phyloP scores from a whole-genome alignment of 2,329 filamentous ascomycete species.

The Fusarium beomiforme region DNA sequence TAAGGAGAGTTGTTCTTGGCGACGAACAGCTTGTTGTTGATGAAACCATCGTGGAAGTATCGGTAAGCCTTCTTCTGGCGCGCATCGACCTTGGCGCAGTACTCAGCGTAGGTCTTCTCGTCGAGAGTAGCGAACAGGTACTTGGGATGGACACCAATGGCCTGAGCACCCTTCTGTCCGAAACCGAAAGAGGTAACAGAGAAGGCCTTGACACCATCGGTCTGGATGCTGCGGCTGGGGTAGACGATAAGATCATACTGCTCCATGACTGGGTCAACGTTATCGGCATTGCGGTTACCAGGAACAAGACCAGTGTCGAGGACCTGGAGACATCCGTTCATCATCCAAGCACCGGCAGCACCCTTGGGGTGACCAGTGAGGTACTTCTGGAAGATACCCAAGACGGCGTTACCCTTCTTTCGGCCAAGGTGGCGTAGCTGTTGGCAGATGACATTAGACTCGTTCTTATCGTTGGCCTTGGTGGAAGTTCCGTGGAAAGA shows the following conservation, averaged over 20 bases:
- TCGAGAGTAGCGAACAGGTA: constrained; percentile 97
- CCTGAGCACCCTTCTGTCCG: constrained; percentile 98
- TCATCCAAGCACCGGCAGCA: constrained; percentile 99
- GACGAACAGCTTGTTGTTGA: constrained; percentile 98
- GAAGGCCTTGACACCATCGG: constrained; percentile 98
- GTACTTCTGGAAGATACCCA: constrained; percentile 99
- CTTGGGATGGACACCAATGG: constrained; percentile 94
- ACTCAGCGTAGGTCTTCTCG: constrained; percentile 80
- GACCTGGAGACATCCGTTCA: constrained; percentile 97
- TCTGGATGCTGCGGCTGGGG: constrained; percentile 94
- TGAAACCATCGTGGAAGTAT: constrained; percentile 97
- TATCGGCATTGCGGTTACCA: constrained; percentile 97
- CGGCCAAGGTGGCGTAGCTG: constrained; percentile 95
- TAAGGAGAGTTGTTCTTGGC: constrained; percentile 94
- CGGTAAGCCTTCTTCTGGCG: constrained; percentile 99
- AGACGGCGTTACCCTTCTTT: constrained; percentile 93
- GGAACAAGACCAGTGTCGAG: constrained; percentile 94
- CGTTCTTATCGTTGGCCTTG: constrained; percentile 99
- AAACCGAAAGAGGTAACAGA: constrained; percentile 99
- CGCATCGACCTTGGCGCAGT: constrained; percentile 88
- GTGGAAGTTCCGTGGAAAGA: constrained; percentile 99
- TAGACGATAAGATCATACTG: constrained; percentile 98
- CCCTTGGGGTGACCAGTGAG: constrained; percentile 99
- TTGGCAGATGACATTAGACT: constrained; percentile 96
- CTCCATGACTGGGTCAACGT: constrained; percentile 95